Base-by-base conservation (phyloP, 129 eudicot genomes). In the Ambrosia trifida region DNA sequence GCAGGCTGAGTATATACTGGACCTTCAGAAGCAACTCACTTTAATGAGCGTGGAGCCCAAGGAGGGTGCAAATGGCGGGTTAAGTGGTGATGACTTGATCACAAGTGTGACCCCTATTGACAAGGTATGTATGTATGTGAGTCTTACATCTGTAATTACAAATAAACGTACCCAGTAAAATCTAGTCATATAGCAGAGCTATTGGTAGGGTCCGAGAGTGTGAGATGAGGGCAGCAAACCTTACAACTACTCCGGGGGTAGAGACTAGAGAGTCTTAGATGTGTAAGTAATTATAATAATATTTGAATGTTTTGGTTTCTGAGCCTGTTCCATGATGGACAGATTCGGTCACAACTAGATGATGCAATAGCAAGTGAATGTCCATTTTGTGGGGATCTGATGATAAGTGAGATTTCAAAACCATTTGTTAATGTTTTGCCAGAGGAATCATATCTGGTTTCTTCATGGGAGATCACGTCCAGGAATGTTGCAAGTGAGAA, bases 301-400 rank as follows among this genome's bases (percentile, higher is more conserved):
- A 5, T 33, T 64, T 12, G 1, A 30, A 14, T 16, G 17, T 12
- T 57, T 3, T 7, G 38, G 33, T 2, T 45, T 58, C 69, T 54
- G 43, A 75, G 45, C 9, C 45, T 50, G 35, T 6, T 45, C 9
- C 41, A 0, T 47, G 36, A 19, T 69, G 41, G 11, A 64, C 91
- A 94, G 98, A 84, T 90, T 18, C 92, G 96, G 47, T 89, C 97
- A 14, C 93, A 90, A 68, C 79, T 94, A 82, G 97, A 89, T 33
- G 97, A 94, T 81, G 96, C 96, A 56, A 76, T 94, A 64, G 98
- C 97, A 16, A 87, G 96, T 68, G 98, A 94, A 66, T 94, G 98
- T 74, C 97, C 98, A 20, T 94, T 82, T 82, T 94, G 98, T 68
- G 98, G 98, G 70, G 97, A 89, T 61, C 70, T 94, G 69, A 94